These are phyloP conservation scores for Talaromyces trachyspermus DNA, from an alignment of 495 filamentous ascomycete genomes.

Conservation along the genomic window DNA sequence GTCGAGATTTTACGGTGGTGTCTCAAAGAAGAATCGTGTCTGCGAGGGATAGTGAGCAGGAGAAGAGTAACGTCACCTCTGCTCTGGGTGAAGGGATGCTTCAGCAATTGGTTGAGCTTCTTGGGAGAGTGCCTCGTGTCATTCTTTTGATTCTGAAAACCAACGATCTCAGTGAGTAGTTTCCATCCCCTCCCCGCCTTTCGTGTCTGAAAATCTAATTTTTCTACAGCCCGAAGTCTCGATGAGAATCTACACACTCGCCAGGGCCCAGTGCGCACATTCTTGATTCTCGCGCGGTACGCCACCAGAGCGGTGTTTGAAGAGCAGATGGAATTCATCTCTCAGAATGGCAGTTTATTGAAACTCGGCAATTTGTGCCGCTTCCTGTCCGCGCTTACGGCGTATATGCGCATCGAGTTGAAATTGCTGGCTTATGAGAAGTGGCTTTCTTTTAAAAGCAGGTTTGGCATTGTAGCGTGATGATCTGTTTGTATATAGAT, in stretches of 20 bases:
- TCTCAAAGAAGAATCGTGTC: slow-evolving; percentile 51
- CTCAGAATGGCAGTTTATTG: slow-evolving; percentile 46
- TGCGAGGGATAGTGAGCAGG: slow-evolving; percentile 54
- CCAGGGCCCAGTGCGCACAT: slow-evolving; percentile 79
- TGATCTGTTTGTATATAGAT: not conserved
- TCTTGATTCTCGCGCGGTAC: slow-evolving; percentile 90
- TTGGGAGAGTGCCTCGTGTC: slow-evolving; percentile 82
- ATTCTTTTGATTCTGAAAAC: slow-evolving; percentile 97
- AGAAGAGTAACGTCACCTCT: slow-evolving; percentile 73
- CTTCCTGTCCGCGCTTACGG: slow-evolving; percentile 49
- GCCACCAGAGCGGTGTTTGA: slow-evolving; percentile 82
- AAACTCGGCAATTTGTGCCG: slow-evolving; percentile 47
- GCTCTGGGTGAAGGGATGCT: slow-evolving; percentile 84
- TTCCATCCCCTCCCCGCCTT: no score
- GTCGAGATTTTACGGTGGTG: slow-evolving; percentile 77
- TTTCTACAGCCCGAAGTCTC: slow-evolving; percentile 62
- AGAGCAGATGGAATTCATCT: slow-evolving; percentile 72
- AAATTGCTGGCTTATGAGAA: slow-evolving; percentile 57
- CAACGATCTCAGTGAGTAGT: slow-evolving; percentile 83
- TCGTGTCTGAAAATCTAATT: no score
- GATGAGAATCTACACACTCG: slow-evolving; percentile 91
- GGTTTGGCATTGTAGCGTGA: slow-evolving; percentile 19
- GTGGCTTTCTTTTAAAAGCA: slow-evolving; percentile 38
- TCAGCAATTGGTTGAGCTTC: slow-evolving; percentile 76
- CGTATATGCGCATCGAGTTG: slow-evolving; percentile 54